Evolutionary conservation across 805 yeast genomes (phyloP), one percentile per base, ranked within the genome.

Genomic region (Pichia scutulata): DNA sequence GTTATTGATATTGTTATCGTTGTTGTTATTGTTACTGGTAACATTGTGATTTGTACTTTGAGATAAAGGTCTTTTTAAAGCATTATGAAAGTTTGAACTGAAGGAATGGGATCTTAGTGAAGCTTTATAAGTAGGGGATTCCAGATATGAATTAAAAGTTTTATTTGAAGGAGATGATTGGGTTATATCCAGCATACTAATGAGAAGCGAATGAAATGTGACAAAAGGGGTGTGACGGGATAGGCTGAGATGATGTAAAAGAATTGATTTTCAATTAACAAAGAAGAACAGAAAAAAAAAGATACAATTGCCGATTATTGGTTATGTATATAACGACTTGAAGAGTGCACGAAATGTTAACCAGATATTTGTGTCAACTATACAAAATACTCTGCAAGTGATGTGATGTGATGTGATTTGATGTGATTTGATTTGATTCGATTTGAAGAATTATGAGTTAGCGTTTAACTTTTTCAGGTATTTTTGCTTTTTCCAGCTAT

Each of bases 41-140:
- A 33, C 37, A 16, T 33, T 33, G 37, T 33, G 37, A 33, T 33
- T 33, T 9, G 37, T 33, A n/a, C 19, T n/a, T 33, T 33, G 44
- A n/a, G 30, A 9, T 24, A 39, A 30, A 14, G 44, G 44, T 43
- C 44, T 43, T 13, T 43, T 40, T 9, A 47, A 13, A 7, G 33
- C 36, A 18, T 41, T 30, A 16, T 44, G 24, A 14, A 47, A 37
- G 21, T 24, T 18, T 16, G 40, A 40, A 14, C 43, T 28, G 7
- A 45, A 13, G 13, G 48, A 21, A 37, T 41, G 37, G 3, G 49
- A 30, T 18, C 28, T 41, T 33, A 41, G 18, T 10, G 44, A 16
- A 24, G 49, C 44, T 22, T 44, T 47, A 19, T 33, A 47, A 33
- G 36, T 33, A 16, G 49, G 45, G 6, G 49, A 33, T 23, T 41